Base-by-base conservation (phyloP, 306 rosid species). In the Casuarina cunninghamiana region DNA sequence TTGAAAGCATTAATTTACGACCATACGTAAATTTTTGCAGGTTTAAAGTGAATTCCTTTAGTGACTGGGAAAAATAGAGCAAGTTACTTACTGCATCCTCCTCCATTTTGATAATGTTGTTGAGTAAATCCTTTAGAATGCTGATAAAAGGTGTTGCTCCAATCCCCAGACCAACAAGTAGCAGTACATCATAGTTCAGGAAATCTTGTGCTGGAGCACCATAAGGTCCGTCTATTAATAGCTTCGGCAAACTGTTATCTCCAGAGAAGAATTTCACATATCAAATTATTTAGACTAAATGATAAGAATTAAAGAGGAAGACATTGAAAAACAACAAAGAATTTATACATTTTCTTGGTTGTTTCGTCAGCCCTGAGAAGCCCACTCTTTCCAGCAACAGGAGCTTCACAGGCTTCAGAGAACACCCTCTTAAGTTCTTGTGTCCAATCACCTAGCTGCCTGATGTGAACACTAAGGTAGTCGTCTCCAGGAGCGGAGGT, bases 401-500 rank as follows among this genome's bases (percentile, higher is more conserved):
- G 96, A 84, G 94, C 87, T 83, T 93, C 98, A 79, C 99, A 93
- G 51, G 91, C 98, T 79, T 89, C 97, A 38, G 98, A 88, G 77
- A 96, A 96, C 21, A 96, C 89, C 81, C 97, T 90, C 84, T 90
- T 96, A 55, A 96, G 97, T 80, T 96, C 99, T 84, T 85, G 98
- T 58, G 99, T 96, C 99, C 99, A 96, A 76, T 96, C 99, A 74
- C 99, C 99, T 41, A 96, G 91, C 91, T 96, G 99, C 78, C 99
- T 88, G 73, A 96, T 96, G 88, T 96, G 99, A 84, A 96, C 97
- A 72, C 99, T 96, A 82, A 96, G 91, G 80, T 84, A 96, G 87
- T 93, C 94, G 72, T 96, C 99, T n/a, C 91, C 97, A n/a, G 99
- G 99, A 81, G 99, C 94, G 21, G 99, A 96, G 77, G 99, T 96